Conservation (phyloP, 2,329 filamentous ascomycete genomes). For the Venturia carpophila region DNA sequence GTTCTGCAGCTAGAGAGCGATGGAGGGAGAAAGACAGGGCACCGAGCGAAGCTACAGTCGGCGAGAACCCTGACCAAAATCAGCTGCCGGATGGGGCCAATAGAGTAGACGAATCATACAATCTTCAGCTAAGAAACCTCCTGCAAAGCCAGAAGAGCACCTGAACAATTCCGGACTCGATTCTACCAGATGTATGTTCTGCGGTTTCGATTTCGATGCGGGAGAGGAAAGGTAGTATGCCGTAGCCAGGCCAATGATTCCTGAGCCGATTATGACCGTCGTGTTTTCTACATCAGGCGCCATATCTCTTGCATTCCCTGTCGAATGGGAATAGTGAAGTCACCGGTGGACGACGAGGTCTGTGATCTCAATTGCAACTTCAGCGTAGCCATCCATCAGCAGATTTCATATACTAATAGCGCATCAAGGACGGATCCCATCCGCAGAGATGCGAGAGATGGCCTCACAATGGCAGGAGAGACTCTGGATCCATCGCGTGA, state of each 20-base stretch:
- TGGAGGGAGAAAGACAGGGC: slow-evolving; percentile 64
- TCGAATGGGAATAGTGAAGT: not conserved
- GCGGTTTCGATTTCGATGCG: slow-evolving; percentile 28
- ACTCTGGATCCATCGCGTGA: not conserved
- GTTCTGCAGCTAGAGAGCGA: slow-evolving; percentile 50
- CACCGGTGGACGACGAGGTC: not conserved
- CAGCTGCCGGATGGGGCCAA: not conserved
- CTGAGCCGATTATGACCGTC: slow-evolving; percentile 36
- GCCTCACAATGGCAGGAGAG: not conserved
- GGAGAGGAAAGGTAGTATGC: slow-evolving; percentile 56
- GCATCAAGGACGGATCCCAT: not conserved
- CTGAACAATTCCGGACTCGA: slow-evolving; percentile 55
- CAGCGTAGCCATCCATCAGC: not conserved
- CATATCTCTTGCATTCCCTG: not conserved
- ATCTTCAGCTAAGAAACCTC: slow-evolving; percentile 64
- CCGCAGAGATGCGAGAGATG: not conserved
- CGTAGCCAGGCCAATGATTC: slow-evolving; percentile 39
- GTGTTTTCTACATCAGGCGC: not conserved
- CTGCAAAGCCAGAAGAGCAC: slow-evolving; percentile 66
- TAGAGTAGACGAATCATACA: slow-evolving; percentile 37
- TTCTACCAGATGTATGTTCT: slow-evolving; percentile 52
- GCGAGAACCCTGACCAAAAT: slow-evolving; percentile 45
- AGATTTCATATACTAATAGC: not conserved
- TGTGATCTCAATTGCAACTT: no score
- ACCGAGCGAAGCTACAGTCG: slow-evolving; percentile 51